phyloP scores from a whole-genome alignment of 768 basidiomycete species.

The Tulasnella sp. region DNA sequence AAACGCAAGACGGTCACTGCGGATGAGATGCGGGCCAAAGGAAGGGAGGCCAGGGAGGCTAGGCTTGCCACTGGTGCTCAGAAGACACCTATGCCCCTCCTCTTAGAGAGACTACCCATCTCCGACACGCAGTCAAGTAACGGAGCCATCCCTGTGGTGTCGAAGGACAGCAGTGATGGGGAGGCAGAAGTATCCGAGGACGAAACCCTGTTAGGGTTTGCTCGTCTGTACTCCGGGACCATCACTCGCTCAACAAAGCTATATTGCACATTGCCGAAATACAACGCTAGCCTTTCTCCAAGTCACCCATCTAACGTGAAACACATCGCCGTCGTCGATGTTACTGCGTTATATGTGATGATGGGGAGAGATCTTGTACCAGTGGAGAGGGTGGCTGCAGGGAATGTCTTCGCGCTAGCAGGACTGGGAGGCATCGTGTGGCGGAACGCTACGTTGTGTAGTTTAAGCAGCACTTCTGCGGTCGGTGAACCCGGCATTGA shows the following conservation, averaged over 20 bases:
- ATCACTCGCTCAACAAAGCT: slow-evolving; percentile 52
- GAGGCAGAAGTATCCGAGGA: slow-evolving; percentile 16
- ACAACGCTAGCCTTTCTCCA: slow-evolving; percentile 49
- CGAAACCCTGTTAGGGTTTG: slow-evolving; percentile 83
- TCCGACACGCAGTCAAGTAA: neutral
- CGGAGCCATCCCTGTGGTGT: slow-evolving; percentile 19
- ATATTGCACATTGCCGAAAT: slow-evolving; percentile 80
- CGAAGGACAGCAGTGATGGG: slow-evolving; percentile 22
- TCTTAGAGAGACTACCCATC: neutral
- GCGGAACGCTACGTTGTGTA: slow-evolving; percentile 83
- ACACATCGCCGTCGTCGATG: slow-evolving; percentile 44
- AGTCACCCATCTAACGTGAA: slow-evolving; percentile 56
- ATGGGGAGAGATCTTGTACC: slow-evolving; percentile 93
- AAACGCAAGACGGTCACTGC: slow-evolving; percentile 66
- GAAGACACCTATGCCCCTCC: slow-evolving; percentile 7
- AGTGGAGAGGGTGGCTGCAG: slow-evolving; percentile 72
- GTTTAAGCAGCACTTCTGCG: slow-evolving; percentile 30
- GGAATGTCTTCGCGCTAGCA: slow-evolving; percentile 87
- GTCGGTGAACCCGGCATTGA: slow-evolving; percentile 23
- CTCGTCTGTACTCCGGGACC: slow-evolving; percentile 85
- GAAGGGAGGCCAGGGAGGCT: slow-evolving; percentile 42
- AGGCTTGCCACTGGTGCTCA: slow-evolving; percentile 26
- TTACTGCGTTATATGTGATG: slow-evolving; percentile 83
- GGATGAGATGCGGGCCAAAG: slow-evolving; percentile 67
- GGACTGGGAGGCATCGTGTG: slow-evolving; percentile 85